These are phyloP conservation scores for Meira miltonrushii DNA, from an alignment of 1,284 basidiomycete genomes.

Conservation along the genomic window DNA sequence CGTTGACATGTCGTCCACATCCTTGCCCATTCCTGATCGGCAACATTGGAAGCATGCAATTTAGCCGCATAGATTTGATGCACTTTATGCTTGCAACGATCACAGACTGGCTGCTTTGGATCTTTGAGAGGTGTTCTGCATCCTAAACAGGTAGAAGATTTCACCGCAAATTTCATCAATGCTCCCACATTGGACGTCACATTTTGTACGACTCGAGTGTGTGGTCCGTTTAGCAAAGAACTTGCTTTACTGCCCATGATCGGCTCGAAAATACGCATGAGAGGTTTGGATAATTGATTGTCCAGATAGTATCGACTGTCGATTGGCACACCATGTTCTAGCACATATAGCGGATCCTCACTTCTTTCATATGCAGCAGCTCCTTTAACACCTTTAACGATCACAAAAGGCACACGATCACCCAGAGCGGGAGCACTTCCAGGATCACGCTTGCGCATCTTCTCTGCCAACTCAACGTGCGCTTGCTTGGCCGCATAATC, in stretches of 20 bases:
- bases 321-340: conserved; percentile 52
- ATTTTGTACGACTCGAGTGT: conserved; percentile 48
- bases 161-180: conserved; percentile 52
- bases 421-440: conserved; percentile 50
- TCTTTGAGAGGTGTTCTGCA: conserved; percentile 49
- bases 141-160: conserved; percentile 47
- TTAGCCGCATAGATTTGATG: conserved; percentile 49
- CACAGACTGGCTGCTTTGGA: conserved; percentile 41
- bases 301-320: conserved; percentile 52
- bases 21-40: conserved; percentile 47
- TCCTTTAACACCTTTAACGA: conserved; percentile 50
- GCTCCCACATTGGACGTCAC: conserved; percentile 49
- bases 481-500: conserved; percentile 52
- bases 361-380: conserved; percentile 50
- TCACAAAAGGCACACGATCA: conserved; percentile 51
- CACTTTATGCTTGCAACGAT: conserved; percentile 42
- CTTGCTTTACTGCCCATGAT: conserved; percentile 45
- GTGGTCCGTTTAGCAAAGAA: conserved; percentile 45
- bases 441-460: conserved; percentile 51
- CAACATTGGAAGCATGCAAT: conserved; percentile 5
- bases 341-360: conserved; percentile 51
- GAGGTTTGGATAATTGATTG: conserved; percentile 49
- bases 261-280: conserved; percentile 52
- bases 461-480: conserved; percentile 35
- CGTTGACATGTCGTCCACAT: conserved; percentile 52